Evolutionary conservation across 2,329 filamentous ascomycete species (phyloP).

Genomic region (Cryphonectria parasitica): DNA sequence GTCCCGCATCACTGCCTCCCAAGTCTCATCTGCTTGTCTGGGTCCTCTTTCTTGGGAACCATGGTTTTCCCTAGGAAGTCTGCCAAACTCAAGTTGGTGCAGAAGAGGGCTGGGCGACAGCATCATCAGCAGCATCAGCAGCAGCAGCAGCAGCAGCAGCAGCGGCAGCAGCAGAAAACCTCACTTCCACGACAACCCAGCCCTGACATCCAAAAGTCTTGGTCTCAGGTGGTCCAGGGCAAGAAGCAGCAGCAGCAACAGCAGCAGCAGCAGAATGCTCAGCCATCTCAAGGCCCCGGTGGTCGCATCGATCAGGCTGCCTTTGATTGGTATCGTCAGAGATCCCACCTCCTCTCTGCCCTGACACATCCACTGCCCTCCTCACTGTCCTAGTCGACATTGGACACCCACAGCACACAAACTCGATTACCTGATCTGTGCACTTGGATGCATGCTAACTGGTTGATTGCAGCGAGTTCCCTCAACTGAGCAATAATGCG

Average conservation of each 20-base stretch:
- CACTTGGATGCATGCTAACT: conserved; percentile 33
- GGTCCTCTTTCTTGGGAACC: conserved; percentile 4
- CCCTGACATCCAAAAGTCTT: conserved; percentile 14
- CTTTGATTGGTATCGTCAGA: conserved; percentile 30
- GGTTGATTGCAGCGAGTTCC: conserved; percentile 59
- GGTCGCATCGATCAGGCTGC: neutral
- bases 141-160: neutral
- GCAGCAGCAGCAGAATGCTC: neutral
- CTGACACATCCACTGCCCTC: neutral
- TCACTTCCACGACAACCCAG: conserved; percentile 1
- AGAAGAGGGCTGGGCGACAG: neutral
- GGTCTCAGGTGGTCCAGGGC: conserved; percentile 21
- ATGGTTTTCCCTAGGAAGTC: conserved; percentile 13
- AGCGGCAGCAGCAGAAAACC: neutral
- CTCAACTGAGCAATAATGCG: conserved; percentile 59
- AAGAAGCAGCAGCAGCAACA: neutral
- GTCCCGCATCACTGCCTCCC: neutral
- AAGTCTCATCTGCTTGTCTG: neutral
- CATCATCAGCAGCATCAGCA: neutral
- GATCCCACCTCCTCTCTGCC: neutral
- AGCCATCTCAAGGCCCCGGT: neutral
- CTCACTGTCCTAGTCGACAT: neutral
- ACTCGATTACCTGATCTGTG: neutral
- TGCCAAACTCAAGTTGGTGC: conserved; percentile 23
- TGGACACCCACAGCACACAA: neutral